phyloP scores from a whole-genome alignment of 352 stramenopile genomes.

The Pythium dissimile region DNA sequence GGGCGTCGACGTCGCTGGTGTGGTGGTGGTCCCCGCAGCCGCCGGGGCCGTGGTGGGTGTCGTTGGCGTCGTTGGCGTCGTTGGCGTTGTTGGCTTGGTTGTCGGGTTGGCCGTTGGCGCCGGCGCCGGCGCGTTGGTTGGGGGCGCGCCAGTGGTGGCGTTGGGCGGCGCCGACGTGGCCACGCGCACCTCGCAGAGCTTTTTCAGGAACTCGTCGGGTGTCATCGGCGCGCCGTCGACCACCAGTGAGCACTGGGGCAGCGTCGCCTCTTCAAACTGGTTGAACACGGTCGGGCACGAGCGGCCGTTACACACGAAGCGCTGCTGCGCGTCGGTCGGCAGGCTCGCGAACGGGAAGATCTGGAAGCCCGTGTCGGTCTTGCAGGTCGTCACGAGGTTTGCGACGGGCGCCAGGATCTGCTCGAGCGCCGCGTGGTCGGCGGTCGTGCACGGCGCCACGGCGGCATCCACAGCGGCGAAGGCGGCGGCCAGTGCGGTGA shows the following conservation, averaged over 20 bases:
- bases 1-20: too few species aligned
- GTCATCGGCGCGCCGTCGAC: constrained; percentile 22
- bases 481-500: not conserved
- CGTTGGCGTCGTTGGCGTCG: not conserved
- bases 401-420: not conserved
- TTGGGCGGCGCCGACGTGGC: not conserved
- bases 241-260: constrained; percentile 22
- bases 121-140: not conserved
- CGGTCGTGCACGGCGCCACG: constrained; percentile 11
- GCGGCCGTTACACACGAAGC: constrained; percentile 28
- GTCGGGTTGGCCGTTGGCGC: not conserved
- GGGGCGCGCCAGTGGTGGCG: not conserved
- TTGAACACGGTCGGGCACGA: constrained; percentile 27
- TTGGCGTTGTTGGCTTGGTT: not conserved
- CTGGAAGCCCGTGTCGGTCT: constrained; percentile 27
- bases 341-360: constrained; percentile 29
- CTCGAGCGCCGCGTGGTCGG: constrained; percentile 13
- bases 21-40: too few species aligned
- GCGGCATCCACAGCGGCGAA: not conserved
- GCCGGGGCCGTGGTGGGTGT: too few species aligned
- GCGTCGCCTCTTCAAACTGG: constrained; percentile 12
- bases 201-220: constrained; percentile 18
- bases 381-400: constrained; percentile 25
- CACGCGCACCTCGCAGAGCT: constrained; percentile 16
- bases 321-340: constrained; percentile 23